Percentiles rank a stretch among this genome's conserved stretches.
Evolutionary conservation across 371 early-diverging fungal species (phyloP).

Genomic region (Dentiscutata heterogama): DNA sequence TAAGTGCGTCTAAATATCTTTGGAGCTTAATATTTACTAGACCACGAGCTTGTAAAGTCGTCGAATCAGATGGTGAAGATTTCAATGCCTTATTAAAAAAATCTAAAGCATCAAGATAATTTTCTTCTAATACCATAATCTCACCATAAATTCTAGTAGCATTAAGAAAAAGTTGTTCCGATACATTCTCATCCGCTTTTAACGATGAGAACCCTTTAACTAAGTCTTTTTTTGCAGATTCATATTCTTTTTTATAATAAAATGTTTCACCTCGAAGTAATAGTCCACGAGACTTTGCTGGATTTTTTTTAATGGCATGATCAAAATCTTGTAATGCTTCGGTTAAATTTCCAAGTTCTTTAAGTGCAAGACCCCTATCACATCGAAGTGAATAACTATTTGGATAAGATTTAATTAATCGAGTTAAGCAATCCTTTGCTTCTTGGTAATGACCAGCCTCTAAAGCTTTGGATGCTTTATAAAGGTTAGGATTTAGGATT

Average conservation of each 20-base stretch:
- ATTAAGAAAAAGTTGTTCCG: neutral
- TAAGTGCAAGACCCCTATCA: conserved; percentile 27
- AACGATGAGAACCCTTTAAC: neutral
- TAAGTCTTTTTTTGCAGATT: conserved; percentile 32
- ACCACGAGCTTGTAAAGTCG: neutral
- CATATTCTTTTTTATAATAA: neutral
- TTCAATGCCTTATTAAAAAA: conserved; percentile 10
- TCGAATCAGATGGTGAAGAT: neutral
- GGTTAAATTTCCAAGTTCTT: neutral
- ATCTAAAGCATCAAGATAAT: neutral
- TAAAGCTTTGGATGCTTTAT: conserved; percentile 6
- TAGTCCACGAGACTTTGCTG: conserved; percentile 18
- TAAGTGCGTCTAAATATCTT: conserved; percentile 22
- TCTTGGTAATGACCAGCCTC: neutral
- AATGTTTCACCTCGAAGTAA: conserved; percentile 2
- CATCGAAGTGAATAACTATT: conserved; percentile 25
- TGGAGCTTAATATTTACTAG: neutral
- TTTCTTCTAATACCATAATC: neutral
- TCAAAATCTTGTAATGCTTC: conserved; percentile 10
- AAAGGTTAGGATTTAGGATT: neutral
- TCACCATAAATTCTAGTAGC: conserved; percentile 26
- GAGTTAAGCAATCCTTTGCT: neutral
- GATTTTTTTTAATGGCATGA: neutral
- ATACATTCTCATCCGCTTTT: neutral
- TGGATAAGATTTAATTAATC: conserved; percentile 30